Evolutionary conservation across 179 eudicot genomes (phyloP).

Genomic region (Drosera spatulata): DNA sequence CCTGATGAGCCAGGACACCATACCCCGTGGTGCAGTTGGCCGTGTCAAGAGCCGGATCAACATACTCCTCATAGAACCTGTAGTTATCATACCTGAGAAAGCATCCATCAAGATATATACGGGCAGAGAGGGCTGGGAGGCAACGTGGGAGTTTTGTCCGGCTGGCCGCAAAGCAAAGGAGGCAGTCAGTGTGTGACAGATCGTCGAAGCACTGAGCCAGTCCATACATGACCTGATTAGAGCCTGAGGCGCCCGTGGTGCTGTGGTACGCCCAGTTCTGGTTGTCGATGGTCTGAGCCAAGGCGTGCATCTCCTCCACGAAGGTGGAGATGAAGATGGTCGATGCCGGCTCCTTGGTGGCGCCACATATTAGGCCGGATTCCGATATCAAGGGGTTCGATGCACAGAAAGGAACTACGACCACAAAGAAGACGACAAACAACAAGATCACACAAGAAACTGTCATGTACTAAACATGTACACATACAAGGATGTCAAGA

Average conservation of each 20-base stretch:
- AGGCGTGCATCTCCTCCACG: not conserved
- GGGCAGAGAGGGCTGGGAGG: not conserved
- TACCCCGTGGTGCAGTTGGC: not conserved
- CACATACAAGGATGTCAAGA: too few relatives aligned
- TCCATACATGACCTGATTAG: not conserved
- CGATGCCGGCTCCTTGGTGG: not conserved
- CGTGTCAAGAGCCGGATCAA: not conserved
- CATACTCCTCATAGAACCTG: not conserved
- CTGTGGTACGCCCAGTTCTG: not conserved
- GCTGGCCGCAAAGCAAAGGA: not conserved
- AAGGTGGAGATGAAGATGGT: not conserved
- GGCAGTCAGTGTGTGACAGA: not conserved
- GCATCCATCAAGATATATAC: not conserved
- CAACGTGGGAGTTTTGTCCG: not conserved
- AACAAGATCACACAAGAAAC: not conserved
- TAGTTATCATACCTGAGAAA: not conserved
- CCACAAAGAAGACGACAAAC: not conserved
- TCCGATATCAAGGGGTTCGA: not conserved
- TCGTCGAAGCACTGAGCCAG: not conserved
- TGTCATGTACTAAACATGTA: too few relatives aligned
- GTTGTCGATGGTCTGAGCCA: not conserved
- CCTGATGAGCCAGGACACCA: not conserved
- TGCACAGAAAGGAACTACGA: not conserved
- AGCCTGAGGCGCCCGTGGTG: not conserved
- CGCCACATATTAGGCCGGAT: not conserved